Conservation (phyloP, 179 eudicot genomes). For the Beta lomatogona region DNA sequence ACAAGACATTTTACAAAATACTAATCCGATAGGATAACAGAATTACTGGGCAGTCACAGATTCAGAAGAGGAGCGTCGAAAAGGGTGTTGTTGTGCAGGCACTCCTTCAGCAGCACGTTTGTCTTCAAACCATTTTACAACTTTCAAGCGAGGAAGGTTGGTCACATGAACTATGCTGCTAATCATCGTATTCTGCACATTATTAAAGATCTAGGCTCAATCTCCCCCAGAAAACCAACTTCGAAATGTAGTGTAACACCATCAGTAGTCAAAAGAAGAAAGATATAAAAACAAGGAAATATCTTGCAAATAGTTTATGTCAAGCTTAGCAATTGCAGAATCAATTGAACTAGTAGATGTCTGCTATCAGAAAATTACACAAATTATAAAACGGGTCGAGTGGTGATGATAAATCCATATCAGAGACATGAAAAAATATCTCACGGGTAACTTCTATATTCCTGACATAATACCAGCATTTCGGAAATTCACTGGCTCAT, state of each 20-base stretch:
- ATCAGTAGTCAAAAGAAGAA: neutral
- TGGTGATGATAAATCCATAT: too few species aligned
- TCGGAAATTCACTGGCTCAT: too few species aligned
- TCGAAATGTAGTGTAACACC: neutral
- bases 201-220: slow-evolving; percentile 7
- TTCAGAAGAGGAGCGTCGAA: slow-evolving; percentile 49
- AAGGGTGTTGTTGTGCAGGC: slow-evolving; percentile 64
- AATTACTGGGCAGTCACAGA: slow-evolving; percentile 29
- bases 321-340: neutral
- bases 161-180: slow-evolving; percentile 93
- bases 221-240: neutral
- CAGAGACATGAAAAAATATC: too few species aligned
- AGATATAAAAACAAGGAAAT: neutral
- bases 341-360: slow-evolving; percentile 5
- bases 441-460: too few species aligned
- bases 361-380: neutral
- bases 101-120: slow-evolving; percentile 82
- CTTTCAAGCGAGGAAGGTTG: slow-evolving; percentile 71
- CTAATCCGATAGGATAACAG: neutral
- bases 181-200: slow-evolving; percentile 78
- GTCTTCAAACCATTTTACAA: slow-evolving; percentile 96
- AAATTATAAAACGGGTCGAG: too few species aligned
- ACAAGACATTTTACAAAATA: slow-evolving; percentile 1
- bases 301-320: neutral
- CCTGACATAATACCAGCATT: too few species aligned